Conservation (phyloP, 495 filamentous ascomycete genomes). For the Penicillium pulvis region DNA sequence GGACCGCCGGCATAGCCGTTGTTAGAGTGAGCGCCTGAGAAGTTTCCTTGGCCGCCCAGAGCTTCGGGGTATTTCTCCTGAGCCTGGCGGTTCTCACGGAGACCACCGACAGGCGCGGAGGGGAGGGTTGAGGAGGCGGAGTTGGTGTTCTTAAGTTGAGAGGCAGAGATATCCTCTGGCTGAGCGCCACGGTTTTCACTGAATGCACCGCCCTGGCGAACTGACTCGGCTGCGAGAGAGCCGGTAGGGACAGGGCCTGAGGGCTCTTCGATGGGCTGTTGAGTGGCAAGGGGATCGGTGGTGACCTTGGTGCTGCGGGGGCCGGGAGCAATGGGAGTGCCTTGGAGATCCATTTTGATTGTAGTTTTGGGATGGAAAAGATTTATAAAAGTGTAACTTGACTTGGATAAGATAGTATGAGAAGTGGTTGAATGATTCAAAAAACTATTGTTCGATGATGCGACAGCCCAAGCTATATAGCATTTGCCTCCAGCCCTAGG, state of each 20-base stretch:
- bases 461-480: constrained; percentile 28
- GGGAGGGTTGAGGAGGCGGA: constrained; percentile 52
- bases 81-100: constrained; percentile 47
- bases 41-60: constrained; percentile 52
- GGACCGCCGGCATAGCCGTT: constrained; percentile 49
- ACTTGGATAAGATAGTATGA: constrained; percentile 1
- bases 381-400: not conserved
- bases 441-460: not conserved
- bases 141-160: constrained; percentile 55
- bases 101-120: constrained; percentile 49
- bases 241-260: constrained; percentile 60
- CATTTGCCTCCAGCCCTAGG: not conserved
- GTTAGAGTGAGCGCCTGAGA: constrained; percentile 45
- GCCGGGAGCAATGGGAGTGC: constrained; percentile 41
- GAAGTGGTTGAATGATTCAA: not conserved
- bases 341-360: constrained; percentile 52
- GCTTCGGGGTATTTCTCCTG: constrained; percentile 53
- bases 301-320: constrained; percentile 49
- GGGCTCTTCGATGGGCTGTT: constrained; percentile 51
- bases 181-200: constrained; percentile 52
- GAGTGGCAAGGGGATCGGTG: constrained; percentile 49
- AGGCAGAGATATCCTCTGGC: constrained; percentile 48
- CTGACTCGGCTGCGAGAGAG: constrained; percentile 67
- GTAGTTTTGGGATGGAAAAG: constrained; percentile 1
- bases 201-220: constrained; percentile 53